Evolutionary conservation across 768 basidiomycete species (phyloP).

Genomic region (Mycena capillaripes): DNA sequence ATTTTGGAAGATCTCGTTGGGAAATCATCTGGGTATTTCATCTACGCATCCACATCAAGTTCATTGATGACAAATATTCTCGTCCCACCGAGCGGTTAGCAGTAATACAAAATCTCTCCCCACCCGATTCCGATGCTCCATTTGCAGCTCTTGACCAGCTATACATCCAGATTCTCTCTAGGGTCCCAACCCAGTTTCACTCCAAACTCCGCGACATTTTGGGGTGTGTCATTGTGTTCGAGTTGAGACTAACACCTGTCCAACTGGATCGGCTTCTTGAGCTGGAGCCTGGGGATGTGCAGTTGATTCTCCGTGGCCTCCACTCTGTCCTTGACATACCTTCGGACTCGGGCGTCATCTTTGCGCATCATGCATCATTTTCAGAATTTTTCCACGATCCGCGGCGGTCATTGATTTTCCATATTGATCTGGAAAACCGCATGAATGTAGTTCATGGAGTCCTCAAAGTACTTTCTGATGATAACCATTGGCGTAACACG

Average conservation of each 20-base stretch:
- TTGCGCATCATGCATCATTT: neutral
- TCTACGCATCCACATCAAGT: constrained; percentile 13
- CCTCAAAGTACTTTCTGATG: neutral
- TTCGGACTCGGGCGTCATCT: neutral
- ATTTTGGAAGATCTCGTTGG: neutral
- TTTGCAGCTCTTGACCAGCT: constrained; percentile 1
- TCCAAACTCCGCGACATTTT: neutral
- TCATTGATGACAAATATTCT: constrained; percentile 7
- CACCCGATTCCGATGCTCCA: neutral
- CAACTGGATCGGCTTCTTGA: neutral
- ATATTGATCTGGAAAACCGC: neutral
- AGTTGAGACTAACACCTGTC: neutral
- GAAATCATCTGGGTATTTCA: constrained; percentile 15
- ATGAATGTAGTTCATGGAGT: neutral
- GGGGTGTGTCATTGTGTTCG: neutral
- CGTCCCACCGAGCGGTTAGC: constrained; percentile 2
- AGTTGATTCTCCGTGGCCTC: neutral
- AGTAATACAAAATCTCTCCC: neutral
- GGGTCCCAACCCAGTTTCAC: neutral
- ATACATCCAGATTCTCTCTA: neutral
- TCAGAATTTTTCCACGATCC: neutral
- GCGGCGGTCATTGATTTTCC: neutral
- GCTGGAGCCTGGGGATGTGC: neutral
- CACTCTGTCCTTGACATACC: neutral
- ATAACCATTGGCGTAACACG: neutral